Percentiles rank a stretch among this genome's conserved stretches.
phyloP scores from a whole-genome alignment of 148 eudicot species.

The Tetragonia tetragonoides region DNA sequence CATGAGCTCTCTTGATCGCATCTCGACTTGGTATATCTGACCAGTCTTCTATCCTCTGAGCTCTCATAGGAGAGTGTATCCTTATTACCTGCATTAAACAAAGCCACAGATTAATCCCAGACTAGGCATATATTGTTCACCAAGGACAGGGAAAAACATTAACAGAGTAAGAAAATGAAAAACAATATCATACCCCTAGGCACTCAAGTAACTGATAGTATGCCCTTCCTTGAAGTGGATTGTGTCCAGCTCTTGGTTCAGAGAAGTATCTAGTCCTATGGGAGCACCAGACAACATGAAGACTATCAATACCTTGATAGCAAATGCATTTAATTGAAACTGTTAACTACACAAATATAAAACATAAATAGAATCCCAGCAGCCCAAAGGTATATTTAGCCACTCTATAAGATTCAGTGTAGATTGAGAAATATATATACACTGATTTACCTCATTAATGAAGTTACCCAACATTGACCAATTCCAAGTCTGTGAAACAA shows the following conservation, averaged over 20 bases:
- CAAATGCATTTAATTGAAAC: neutral
- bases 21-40: constrained; percentile 82
- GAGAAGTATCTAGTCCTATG: constrained; percentile 96
- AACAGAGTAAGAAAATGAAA: neutral
- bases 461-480: neutral
- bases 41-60: constrained; percentile 82
- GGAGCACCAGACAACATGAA: constrained; percentile 15
- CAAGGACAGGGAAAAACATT: neutral
- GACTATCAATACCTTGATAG: neutral
- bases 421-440: neutral
- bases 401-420: neutral
- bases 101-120: neutral
- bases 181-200: constrained; percentile 64
- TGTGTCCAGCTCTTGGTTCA: constrained; percentile 89
- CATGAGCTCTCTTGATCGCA: constrained; percentile 68
- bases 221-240: constrained; percentile 99
- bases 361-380: neutral
- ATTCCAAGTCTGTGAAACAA: too few species aligned
- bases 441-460: neutral
- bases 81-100: constrained; percentile 61
- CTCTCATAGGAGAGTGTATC: constrained; percentile 98
- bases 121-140: neutral
- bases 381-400: neutral
- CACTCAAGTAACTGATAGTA: constrained; percentile 99
- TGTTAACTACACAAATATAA: neutral